Evolutionary conservation across 148 eudicot genomes (phyloP), one percentile per base, ranked within the genome.

Genomic region (Spergularia bocconei): DNA sequence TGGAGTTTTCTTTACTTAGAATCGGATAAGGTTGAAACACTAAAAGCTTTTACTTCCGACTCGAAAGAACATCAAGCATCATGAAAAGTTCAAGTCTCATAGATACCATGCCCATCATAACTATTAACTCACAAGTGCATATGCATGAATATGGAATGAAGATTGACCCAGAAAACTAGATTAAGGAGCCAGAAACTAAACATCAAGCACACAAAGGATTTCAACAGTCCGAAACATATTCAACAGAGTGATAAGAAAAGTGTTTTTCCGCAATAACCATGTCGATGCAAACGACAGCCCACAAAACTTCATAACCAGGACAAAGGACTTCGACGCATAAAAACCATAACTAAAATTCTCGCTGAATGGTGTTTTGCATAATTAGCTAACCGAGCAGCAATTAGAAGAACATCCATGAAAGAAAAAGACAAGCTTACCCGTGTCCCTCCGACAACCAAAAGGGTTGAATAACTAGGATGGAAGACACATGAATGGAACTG

Each of bases 401-500:
- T 39, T 36, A 41, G 51, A 61, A 52, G 14, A 39, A 9, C 23
- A 14, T 51, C 11, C 23, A 60, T 21, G 13, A 63, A 33, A 73
- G 48, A 44, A 72, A 70, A 39, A 62, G 14, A 44, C 54, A 54
- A 21, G 79, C 60, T 85, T 87, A 92, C 98, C 92, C 89, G 87
- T 77, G 90, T 76, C 77, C 98, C 96, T 78, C 98, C 98, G 62
- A 95, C 84, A 74, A 95, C 97, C 92, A 95, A 84, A 55, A 92
- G 93, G 38, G 79, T 67, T 50, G 83, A 51, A 59, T 69, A 80
- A 76, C 75, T 76, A 66, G 98, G 98, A 87, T 95, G 98, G 72
- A 92, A 95, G 61, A 92, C 96, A 83, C 98, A 95, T 62, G 97
- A 95, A 84, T 95, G 88, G 82, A 86, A 92, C 79, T 88, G 96